Conservation (phyloP, 139 green algal species). For the Coelastrella sp. region DNA sequence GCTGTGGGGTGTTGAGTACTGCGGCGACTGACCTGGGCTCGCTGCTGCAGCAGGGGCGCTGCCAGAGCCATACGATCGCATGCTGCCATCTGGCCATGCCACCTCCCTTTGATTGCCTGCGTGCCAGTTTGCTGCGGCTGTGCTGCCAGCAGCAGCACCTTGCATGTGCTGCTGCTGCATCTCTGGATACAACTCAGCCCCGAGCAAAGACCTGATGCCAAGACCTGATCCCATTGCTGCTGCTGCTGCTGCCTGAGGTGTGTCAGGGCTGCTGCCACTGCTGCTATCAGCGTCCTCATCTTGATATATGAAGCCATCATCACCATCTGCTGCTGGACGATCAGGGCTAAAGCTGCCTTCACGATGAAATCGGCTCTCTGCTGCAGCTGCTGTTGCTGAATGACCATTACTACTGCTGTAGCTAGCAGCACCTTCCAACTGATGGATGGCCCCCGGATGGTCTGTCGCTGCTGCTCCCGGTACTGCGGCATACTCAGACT, state of each 20-base stretch:
- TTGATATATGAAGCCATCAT: constrained; percentile 32
- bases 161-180: background rate
- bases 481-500: too few species aligned
- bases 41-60: background rate
- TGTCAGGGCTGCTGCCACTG: constrained; percentile 1
- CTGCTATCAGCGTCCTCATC: constrained; percentile 26
- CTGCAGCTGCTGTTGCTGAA: background rate
- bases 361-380: background rate
- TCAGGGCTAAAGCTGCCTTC: background rate
- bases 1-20: background rate
- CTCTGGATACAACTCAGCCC: background rate
- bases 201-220: background rate
- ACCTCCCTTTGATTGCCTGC: too few species aligned
- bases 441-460: too few species aligned
- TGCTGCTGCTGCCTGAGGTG: background rate
- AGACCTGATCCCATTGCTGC: background rate
- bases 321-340: background rate
- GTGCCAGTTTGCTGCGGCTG: too few species aligned
- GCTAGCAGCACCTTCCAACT: too few species aligned
- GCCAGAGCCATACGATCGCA: background rate
- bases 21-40: background rate
- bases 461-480: too few species aligned
- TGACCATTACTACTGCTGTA: background rate
- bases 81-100: background rate
- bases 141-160: too few species aligned